Evolutionary conservation across 352 stramenopile genomes (phyloP), one percentile per base, ranked within the genome.

Genomic region (Phytophthora multivora): DNA sequence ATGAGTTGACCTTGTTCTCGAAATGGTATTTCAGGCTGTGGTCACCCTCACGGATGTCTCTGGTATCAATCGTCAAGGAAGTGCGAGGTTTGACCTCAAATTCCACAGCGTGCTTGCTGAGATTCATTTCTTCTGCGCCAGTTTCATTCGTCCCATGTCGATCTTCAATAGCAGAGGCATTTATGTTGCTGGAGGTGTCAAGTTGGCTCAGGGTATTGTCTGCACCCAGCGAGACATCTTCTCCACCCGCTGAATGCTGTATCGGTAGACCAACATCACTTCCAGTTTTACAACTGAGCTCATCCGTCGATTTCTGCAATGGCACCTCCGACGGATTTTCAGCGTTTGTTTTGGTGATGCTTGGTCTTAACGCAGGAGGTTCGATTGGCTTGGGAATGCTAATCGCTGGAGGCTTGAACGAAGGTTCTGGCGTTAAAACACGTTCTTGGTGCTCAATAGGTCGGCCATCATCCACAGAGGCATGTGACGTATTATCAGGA

Each of bases 81-180:
- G 19, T 7, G 9, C n/a, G 40, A 53, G 47, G 21, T 46, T 19
- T 19, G n/a, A 26, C n/a, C 28, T 54, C 41, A 53, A 47, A 7
- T 5, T 5, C 55, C 39, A 33, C 26, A 43, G 49, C 52, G 11
- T 18, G 25, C 18, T 47, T 18, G 10, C 31, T 64, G 25, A 5
- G 19, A 26, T 38, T 18, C 2, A 38, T 38, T 19, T 11, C 18
- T 36, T 41, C 30, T 3, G 23, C 33, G 21, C 9, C 3, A 13
- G 15, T 25, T 40, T 36, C 33, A 52, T 53, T 55, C n/a, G 16
- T 47, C 16, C 46, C 39, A 5, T 61, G 21, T 46, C 11, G n/a
- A 38, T n/a, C 10, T 52, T 31, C 53, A 35, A 36, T 51, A 30
- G 7, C 12, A 11, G 42, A 8, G 13, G n/a, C 31, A 19, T 5